These are phyloP conservation scores for Cinchona pubescens DNA, from an alignment of 257 asterid species.

Conservation along the genomic window DNA sequence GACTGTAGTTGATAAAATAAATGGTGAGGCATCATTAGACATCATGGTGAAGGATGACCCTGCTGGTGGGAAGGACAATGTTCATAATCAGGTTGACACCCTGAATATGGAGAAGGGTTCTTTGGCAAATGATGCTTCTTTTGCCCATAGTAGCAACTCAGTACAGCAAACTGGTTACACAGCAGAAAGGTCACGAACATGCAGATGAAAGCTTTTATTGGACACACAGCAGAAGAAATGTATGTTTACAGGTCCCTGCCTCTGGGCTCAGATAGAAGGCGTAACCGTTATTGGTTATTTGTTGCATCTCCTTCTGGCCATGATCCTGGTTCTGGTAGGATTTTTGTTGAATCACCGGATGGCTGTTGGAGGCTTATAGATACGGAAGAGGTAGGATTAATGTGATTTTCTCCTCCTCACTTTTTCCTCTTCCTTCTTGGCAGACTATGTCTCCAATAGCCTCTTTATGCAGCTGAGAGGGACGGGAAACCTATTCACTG, in stretches of 20 bases:
- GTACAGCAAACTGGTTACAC: constrained; percentile 69
- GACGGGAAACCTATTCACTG: no score
- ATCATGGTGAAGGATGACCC: constrained; percentile 51
- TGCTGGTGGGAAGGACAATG: constrained; percentile 44
- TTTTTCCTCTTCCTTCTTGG: neutral
- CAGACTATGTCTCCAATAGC: neutral
- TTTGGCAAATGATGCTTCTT: constrained; percentile 34
- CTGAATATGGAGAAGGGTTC: constrained; percentile 24
- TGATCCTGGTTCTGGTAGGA: constrained; percentile 96
- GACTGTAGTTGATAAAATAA: constrained; percentile 39
- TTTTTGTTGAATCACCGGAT: constrained; percentile 68
- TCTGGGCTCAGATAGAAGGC: constrained; percentile 93
- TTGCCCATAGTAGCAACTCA: constrained; percentile 42
- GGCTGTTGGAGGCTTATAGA: constrained; percentile 87
- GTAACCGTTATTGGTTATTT: constrained; percentile 93
- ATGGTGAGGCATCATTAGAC: constrained; percentile 41
- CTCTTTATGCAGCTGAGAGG: no score
- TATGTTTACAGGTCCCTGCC: constrained; percentile 91
- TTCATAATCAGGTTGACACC: constrained; percentile 43
- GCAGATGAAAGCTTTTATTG: constrained; percentile 85
- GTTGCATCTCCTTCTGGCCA: constrained; percentile 77
- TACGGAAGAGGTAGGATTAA: constrained; percentile 61
- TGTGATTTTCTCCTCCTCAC: neutral
- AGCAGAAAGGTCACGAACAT: constrained; percentile 85
- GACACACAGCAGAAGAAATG: constrained; percentile 89